A percentile compares a stretch with the other conserved stretches of the same genome.
phyloP scores from a whole-genome alignment of 2,329 filamentous ascomycete genomes.

The Aspergillus aculeatus region DNA sequence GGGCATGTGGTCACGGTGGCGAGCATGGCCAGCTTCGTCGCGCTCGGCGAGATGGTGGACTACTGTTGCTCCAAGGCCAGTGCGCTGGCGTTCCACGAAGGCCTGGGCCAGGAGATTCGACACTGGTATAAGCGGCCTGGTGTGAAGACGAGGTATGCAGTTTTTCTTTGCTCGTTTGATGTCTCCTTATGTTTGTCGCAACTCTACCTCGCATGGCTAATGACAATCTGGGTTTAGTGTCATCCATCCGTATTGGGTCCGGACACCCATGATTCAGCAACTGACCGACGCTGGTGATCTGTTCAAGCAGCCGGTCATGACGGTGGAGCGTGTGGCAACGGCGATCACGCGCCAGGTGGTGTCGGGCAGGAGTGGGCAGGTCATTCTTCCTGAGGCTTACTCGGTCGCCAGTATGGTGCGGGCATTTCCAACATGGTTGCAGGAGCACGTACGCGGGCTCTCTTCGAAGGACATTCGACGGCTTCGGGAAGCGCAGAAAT shows the following conservation, averaged over 20 bases:
- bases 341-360: conserved; percentile 53
- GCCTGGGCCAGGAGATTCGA: conserved; percentile 39
- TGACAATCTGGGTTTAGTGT: conserved; percentile 21
- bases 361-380: conserved; percentile 49
- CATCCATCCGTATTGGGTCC: conserved; percentile 46
- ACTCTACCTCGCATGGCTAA: background rate
- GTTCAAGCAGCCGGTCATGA: conserved; percentile 38
- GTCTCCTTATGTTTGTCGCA: background rate
- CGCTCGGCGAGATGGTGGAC: conserved; percentile 50
- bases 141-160: conserved; percentile 38
- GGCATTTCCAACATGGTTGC: conserved; percentile 47
- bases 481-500: conserved; percentile 23
- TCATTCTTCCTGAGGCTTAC: conserved; percentile 47
- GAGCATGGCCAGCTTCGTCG: conserved; percentile 52
- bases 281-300: conserved; percentile 32
- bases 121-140: conserved; percentile 37
- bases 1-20: conserved; percentile 59
- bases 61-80: conserved; percentile 55
- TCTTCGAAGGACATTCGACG: conserved; percentile 25
- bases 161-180: background rate
- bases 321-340: conserved; percentile 43
- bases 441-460: conserved; percentile 39
- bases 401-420: conserved; percentile 27
- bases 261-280: conserved; percentile 48
- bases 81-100: conserved; percentile 56